Base-by-base conservation (phyloP, 768 basidiomycete genomes). In the Boletus huronensis region DNA sequence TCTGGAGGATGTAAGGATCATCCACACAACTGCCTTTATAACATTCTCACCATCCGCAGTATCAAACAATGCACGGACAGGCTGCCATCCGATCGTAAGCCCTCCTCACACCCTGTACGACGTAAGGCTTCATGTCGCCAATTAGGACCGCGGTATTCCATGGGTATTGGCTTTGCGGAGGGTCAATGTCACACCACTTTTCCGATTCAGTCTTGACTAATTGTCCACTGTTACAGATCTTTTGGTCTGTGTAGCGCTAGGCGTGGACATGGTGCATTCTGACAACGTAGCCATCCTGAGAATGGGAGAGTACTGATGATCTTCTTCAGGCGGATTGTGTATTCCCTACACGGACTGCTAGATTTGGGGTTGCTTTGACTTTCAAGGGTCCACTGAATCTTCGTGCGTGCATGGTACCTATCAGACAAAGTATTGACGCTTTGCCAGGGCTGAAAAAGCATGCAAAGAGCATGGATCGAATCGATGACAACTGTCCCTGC, bases 131-230 rank as follows among this genome's bases (percentile, higher is more conserved):
- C 45, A 70, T 54, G 29, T 28, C 32, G 47, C 46, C 38, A 13
- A 34, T 50, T 55, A 92, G 90, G 90, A 42, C 92, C 93, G 9
- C 80, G 92, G 59, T 96, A 95, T 72, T 85, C 87, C 5, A 96
- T 96, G 93, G 93, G 92, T 2, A 81, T 95, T 40, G 92, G 93
- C 9, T 94, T 92, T 69, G 91, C 92, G 28, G 93, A 95, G 82
- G 90, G 90, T 90, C 56, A 35, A 58, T 62, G 40, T 50, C 39
- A 32, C 41, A 35, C 19, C 46, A 26, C 17, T 28, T 45, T 46
- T 44, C 35, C 8, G 19, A 42, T 52, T 6, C 32, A 14, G 28
- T 32, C 29, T 41, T 46, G 43, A 31, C 36, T 47, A 19, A 48
- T 25, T n/a, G 14, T 5, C 26, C 48, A 13, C 21, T 5, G 28